Evolutionary conservation across 495 filamentous ascomycete genomes (phyloP), one percentile per base, ranked within the genome.

Genomic region (Lasiosphaeris hirsuta): DNA sequence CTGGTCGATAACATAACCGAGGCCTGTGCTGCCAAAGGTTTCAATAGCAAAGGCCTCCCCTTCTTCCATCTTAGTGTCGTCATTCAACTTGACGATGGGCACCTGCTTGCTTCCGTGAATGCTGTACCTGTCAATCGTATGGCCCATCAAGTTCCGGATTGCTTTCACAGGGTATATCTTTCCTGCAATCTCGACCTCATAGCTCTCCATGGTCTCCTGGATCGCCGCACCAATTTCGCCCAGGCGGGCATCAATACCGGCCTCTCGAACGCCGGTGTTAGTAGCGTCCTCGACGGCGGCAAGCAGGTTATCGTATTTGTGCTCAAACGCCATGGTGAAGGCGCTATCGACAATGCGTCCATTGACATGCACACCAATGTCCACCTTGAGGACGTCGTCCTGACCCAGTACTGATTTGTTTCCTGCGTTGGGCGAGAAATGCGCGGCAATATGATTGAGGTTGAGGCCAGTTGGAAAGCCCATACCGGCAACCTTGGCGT

Each of bases 41-140:
- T 96, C 92, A 60, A 96, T 95, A 45, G 92, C 92, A 68, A 93
- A 96, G 10, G 88, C 83, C 65, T 96, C 92, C 15, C 90, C 90
- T 70, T 96, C 92, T 76, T 96, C 92, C 92, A 96, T 96, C 75
- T 89, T 92, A 35, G 89, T 92, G 63, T 82, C 79, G 63, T 92
- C 87, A 54, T 76, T 78, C 54, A 80, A 83, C 77, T 94, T 95
- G 33, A 96, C 88, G 61, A 96, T 93, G 7, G 92, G 92, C 37
- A 96, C 86, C 70, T 87, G 90, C 80, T 96, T 96, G 67, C 69
- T 72, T 52, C 92, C 90, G 72, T 96, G 92, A 61, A 96, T 96
- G 63, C 86, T 81, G 75, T 89, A 92, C 54, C 84, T 92, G 19
- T 85, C 74, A 73, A 96, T 96, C 60, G 86, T 90, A 74, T 96